A percentile compares a stretch with the other conserved stretches of the same genome.
Evolutionary conservation across 75 land plant species (phyloP).

Genomic region (Pinus taeda): DNA sequence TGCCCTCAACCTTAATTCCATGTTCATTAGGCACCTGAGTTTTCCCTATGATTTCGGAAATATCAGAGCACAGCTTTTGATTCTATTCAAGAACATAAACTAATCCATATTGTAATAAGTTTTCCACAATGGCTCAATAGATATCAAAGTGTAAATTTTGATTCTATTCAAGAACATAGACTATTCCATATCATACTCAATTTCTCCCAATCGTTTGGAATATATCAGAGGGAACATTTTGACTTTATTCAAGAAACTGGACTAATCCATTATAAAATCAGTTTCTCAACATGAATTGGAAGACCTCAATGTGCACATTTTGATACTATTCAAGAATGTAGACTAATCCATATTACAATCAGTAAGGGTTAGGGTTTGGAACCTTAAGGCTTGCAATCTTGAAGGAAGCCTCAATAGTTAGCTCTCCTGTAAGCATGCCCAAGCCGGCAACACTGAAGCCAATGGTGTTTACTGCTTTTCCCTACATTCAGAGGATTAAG

Average conservation of each 20-base stretch:
- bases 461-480: constrained; percentile 73
- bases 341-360: not conserved
- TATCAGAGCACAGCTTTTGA: not conserved
- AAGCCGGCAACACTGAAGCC: constrained; percentile 71
- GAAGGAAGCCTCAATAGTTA: constrained; percentile 84
- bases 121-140: no score
- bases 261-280: no score
- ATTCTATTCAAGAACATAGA: not conserved
- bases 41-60: not conserved
- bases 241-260: not conserved
- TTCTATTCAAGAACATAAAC: not conserved
- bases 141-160: not conserved
- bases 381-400: constrained; percentile 70
- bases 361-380: not conserved
- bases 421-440: constrained; percentile 66
- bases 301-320: not conserved
- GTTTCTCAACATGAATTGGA: no score
- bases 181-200: no score
- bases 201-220: no score
- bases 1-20: no score
- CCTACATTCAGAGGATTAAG: constrained; percentile 29
- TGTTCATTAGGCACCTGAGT: no score
- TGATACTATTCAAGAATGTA: not conserved
- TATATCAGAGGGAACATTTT: not conserved
- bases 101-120: no score